Base-by-base conservation (phyloP, 176 grass and related monocot species). In the Avena insularis region DNA sequence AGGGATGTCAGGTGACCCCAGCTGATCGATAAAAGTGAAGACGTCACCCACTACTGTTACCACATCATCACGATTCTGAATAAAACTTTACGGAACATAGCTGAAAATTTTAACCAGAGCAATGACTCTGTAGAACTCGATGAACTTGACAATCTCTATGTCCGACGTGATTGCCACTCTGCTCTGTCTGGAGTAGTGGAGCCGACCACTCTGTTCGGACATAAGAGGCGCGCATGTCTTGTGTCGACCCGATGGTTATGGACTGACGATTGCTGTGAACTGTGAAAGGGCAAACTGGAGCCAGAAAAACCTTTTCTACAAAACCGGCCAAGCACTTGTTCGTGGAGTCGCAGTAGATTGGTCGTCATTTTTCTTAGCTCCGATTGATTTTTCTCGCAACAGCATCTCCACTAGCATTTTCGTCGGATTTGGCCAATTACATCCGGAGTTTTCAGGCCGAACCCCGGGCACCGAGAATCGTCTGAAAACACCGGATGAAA, bases 131-230 rank as follows among this genome's bases (percentile, higher is more conserved):
- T 27, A 63, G 10, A 29, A 75, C 11, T 27, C 10, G 12, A 45
- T 46, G 57, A 17, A 21, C 16, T 15, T 5, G 63, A 66, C 19
- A 12, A 17, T 13, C 50, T 67, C 60, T 33, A 49, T 35, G 45
- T 12, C 27, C 46, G 16, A 82, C 62, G 79, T 82, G 79, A 82
- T 51, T 2, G 62, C 20, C 79, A 53, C 45, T 82, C 46, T 66
- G 79, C 11, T 27, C 79, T 33, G 46, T 55, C 15, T 55, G 53
- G 15, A 56, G 54, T 56, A 56, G 10, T 67, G 40, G 61, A 67
- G 64, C 35, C 45, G 12, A 35, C 0, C 46, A 51, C 27, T 20
- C 23, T 27, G 78, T 20, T n/a, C 17, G 5, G 15, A 56, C 53
- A 55, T 57, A 12, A 21, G 61, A 82, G 9, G 46, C 10, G 43